Base-by-base conservation (phyloP, 1,284 basidiomycete genomes). In the Ganoderma boninense region DNA sequence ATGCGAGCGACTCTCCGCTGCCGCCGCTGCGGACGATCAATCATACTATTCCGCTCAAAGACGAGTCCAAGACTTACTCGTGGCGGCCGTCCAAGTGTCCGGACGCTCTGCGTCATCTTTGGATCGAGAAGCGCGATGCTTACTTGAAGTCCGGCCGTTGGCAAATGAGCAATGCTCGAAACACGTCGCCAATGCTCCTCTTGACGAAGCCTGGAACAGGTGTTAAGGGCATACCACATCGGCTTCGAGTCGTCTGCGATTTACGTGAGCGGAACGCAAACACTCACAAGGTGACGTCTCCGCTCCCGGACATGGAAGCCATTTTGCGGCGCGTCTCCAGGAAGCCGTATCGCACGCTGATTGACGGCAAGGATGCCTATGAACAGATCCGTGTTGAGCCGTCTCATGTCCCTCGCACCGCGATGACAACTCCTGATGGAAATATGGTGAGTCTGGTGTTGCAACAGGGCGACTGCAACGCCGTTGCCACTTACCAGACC, bases 381-480 rank as follows among this genome's bases (percentile, higher is more conserved):
- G 54, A 71, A 43, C 71, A 73, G 35, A 71, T 73, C 29, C 42
- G 71, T 1, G 40, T 73, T 0, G 66, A 63, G 8, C 69, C 69
- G 0, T 57, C 62, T 0, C 71, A 71, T 26, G 64, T 63, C 13
- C 32, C 44, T 1, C 40, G 69, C 0, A 72, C 69, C 6, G 42
- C 62, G 1, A 71, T 72, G 52, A 72, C 65, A 1, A 73, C 71
- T 0, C 69, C 71, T 1, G 76, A 82, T 70, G 80, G 82, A 2
- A 82, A 73, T 20, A 82, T 83, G 26, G 70, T 71, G 2, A 71
- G 70, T 26, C 65, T 71, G 1, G 70, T 71, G n/a, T 35, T 71
- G 1, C 82, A 84, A 61, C 77, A 78, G 42, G 82, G 83, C 0
- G 80, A 84, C 54, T 82, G 80, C 35, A 84, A 84, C 69, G 81